These are phyloP conservation scores for Ichthyophthirius multifiliis DNA, from an alignment of 169 alveolate species.

Conservation along the genomic window DNA sequence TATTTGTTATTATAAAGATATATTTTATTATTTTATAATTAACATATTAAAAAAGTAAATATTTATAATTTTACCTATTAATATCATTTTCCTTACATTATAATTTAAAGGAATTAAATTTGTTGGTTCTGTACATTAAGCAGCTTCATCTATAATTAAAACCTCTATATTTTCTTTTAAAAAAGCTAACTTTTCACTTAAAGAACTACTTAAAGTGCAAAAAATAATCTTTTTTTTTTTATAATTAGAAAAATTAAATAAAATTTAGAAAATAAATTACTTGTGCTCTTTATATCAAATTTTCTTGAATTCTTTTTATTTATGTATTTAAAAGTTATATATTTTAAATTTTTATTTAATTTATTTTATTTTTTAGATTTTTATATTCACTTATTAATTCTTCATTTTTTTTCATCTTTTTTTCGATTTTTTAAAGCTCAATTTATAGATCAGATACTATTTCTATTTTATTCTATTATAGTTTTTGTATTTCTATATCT, in stretches of 20 bases:
- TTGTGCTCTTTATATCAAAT: conserved; percentile 25
- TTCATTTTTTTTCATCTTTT: conserved; percentile 7
- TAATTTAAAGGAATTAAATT: conserved; percentile 66
- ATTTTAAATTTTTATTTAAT: no score
- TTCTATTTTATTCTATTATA: background rate
- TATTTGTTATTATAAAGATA: no score
- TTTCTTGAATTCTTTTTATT: conserved; percentile 2
- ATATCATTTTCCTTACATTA: conserved; percentile 55
- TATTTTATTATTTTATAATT: background rate
- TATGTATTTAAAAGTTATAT: no score
- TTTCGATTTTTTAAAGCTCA: conserved; percentile 5
- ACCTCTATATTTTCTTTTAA: conserved; percentile 53
- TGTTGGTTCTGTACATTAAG: conserved; percentile 63
- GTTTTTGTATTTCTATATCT: background rate
- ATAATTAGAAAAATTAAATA: conserved; percentile 12
- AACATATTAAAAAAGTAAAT: background rate
- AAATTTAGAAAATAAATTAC: conserved; percentile 32
- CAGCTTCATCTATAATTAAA: conserved; percentile 76
- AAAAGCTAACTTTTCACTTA: conserved; percentile 61
- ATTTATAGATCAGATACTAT: conserved; percentile 6
- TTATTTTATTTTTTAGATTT: conserved; percentile 4
- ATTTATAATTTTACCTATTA: conserved; percentile 45
- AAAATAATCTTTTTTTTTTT: conserved; percentile 44
- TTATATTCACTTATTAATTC: background rate
- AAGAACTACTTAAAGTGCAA: conserved; percentile 63